Base-by-base conservation (phyloP, 2,329 filamentous ascomycete genomes). In the Claviceps pusilla region DNA sequence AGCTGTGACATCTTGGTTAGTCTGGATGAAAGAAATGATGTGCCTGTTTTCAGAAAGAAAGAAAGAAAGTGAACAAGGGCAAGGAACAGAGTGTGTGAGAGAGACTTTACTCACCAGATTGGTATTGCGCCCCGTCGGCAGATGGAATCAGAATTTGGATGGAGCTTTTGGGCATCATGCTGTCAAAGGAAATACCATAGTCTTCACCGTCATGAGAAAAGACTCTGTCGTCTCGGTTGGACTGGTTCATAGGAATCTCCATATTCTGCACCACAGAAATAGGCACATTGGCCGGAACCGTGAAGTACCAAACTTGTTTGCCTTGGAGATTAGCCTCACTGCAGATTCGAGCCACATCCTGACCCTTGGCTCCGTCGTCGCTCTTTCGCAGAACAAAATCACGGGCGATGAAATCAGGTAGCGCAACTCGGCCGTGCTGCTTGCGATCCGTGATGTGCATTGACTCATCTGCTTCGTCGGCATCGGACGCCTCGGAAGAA, bases 281-380 rank as follows among this genome's bases (percentile, higher is more conserved):
- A n/a, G 85, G 80, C 3, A 89, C 71, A 11, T 79, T 80, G 6
- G 81, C 77, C 2, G 86, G 86, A 3, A 84, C 82, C 10, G 83
- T 87, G 61, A 90, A 87, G 65, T 89, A 87, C 86, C 86, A 90
- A 56, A 89, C 73, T 65, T 89, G 82, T 71, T 88, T 89, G 58
- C 83, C 83, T 54, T 80, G 71, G 7, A 84, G 65, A 60, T 79
- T 78, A 54, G 76, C 75, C 55, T 78, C 72, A 61, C 72, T 76
- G 61, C 86, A 80, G 53, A 84, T 68, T 28, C 76, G 70, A 9
- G 75, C 66, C 56, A 79, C 68, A 62, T 78, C 69, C 60, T 75
- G 66, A 63, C 71, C 64, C 28, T 65, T 67, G 56, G 64, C 58
- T n/a, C 64, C 63, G 48, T 66, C 64, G 31, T 68, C 62, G 12